These are phyloP conservation scores for Macrophomina tecta DNA, from an alignment of 2,329 filamentous ascomycete species.

Conservation along the genomic window DNA sequence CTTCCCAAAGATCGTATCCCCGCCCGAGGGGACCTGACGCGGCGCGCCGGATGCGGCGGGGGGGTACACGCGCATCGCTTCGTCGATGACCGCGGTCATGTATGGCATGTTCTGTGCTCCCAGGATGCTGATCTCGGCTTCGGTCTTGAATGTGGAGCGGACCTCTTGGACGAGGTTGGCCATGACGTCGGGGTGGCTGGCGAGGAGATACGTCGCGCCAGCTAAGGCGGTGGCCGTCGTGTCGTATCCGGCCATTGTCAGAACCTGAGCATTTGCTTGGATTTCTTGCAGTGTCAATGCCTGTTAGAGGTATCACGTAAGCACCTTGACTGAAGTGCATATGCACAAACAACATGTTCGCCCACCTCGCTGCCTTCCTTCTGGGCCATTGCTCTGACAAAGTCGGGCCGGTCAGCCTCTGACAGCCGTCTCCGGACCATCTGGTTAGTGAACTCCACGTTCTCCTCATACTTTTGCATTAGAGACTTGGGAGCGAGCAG, in stretches of 20 bases:
- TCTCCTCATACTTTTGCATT: not conserved
- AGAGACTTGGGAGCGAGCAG: not conserved
- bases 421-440: not conserved
- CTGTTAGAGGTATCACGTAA: not conserved
- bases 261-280: not conserved
- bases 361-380: not conserved
- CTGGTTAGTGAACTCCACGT: not conserved
- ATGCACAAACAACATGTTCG: too few relatives aligned
- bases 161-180: not conserved
- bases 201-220: not conserved
- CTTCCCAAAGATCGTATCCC: constrained; percentile 32
- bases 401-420: not conserved
- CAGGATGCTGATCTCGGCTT: not conserved
- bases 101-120: not conserved
- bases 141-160: not conserved
- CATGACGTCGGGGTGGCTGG: not conserved
- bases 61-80: constrained; percentile 52
- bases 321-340: not conserved
- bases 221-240: not conserved
- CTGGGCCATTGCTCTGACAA: not conserved
- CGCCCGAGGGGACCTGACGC: constrained; percentile 39
- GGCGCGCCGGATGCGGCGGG: constrained; percentile 46
- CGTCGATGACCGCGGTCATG: constrained; percentile 41
- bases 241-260: not conserved
- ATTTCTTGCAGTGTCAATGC: not conserved